phyloP scores from a whole-genome alignment of 495 filamentous ascomycete genomes.

The Trichoderma orchidacearum region DNA sequence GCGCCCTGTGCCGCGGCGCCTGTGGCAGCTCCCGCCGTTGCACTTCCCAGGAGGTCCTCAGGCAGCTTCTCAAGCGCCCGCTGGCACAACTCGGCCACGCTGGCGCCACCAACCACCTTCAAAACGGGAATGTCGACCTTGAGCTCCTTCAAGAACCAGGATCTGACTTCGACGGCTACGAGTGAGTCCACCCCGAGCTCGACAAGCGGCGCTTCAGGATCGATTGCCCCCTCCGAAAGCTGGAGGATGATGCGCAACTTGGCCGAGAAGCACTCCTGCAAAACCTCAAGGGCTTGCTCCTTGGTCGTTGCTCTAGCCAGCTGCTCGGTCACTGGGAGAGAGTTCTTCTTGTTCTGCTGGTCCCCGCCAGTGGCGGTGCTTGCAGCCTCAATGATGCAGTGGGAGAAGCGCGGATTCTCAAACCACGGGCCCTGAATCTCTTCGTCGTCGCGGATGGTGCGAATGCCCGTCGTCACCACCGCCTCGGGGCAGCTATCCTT shows the following conservation, averaged over 20 bases:
- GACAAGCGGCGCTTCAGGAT: neutral
- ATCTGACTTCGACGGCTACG: slow-evolving; percentile 31
- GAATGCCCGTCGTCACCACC: neutral
- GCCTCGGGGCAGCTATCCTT: neutral
- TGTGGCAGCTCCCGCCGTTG: too few relatives aligned
- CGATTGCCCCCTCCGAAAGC: neutral
- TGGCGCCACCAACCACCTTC: slow-evolving; percentile 31
- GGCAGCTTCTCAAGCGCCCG: neutral
- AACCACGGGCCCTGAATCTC: neutral
- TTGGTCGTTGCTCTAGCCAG: too few relatives aligned
- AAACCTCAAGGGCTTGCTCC: too few relatives aligned
- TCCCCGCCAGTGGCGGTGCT: neutral
- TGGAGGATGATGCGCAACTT: neutral
- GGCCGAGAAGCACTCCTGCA: neutral
- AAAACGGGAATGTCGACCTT: slow-evolving; percentile 34
- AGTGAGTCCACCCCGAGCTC: slow-evolving; percentile 30
- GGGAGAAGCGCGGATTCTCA: neutral
- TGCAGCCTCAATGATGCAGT: neutral
- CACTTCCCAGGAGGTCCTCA: too few relatives aligned
- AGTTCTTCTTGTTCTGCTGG: neutral
- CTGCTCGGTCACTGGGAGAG: too few relatives aligned
- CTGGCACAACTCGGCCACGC: slow-evolving; percentile 15
- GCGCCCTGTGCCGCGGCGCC: too few relatives aligned
- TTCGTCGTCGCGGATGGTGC: neutral
- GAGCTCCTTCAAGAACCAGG: slow-evolving; percentile 30